Percentiles rank a stretch among this genome's conserved stretches.
phyloP scores from a whole-genome alignment of 202 grass and related monocot genomes.

The Zoysia matrella region DNA sequence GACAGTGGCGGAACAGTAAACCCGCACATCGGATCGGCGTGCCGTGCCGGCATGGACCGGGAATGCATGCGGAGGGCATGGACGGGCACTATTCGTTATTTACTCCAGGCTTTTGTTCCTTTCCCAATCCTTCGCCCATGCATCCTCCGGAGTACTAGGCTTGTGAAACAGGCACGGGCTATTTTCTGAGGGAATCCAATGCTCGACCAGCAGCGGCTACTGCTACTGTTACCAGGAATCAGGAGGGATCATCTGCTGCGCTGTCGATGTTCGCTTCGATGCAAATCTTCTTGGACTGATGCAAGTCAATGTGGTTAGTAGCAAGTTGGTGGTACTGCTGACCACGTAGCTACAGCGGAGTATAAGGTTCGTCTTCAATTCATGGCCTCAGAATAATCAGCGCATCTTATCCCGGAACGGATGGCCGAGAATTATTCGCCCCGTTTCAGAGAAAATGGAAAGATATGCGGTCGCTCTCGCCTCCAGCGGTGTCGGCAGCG shows the following conservation, averaged over 20 bases:
- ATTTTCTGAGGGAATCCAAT: slow-evolving; percentile 49
- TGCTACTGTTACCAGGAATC: background rate
- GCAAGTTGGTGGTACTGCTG: background rate
- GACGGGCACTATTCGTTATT: slow-evolving; percentile 13
- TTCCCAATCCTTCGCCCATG: background rate
- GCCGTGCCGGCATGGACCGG: slow-evolving; percentile 29
- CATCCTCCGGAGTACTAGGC: background rate
- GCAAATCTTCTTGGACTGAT: slow-evolving; percentile 18
- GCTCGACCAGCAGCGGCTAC: background rate
- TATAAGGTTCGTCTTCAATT: background rate
- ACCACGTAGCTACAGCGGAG: background rate
- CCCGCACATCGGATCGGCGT: slow-evolving; percentile 16
- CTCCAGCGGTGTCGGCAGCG: slow-evolving; percentile 5
- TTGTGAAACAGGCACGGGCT: background rate
- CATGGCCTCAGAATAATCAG: background rate
- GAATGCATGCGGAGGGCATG: slow-evolving; percentile 4
- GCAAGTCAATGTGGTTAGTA: background rate
- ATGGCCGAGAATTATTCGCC: background rate
- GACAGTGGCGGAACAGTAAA: slow-evolving; percentile 12
- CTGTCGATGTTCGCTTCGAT: slow-evolving; percentile 19
- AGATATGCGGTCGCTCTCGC: background rate
- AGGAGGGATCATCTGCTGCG: slow-evolving; percentile 14
- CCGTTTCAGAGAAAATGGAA: background rate
- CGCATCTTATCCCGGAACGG: slow-evolving; percentile 22
- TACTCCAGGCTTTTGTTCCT: slow-evolving; percentile 32